A percentile compares a stretch with the other conserved stretches of the same genome.
Conservation (phyloP, 2,329 filamentous ascomycete genomes). For the Alternaria solani region DNA sequence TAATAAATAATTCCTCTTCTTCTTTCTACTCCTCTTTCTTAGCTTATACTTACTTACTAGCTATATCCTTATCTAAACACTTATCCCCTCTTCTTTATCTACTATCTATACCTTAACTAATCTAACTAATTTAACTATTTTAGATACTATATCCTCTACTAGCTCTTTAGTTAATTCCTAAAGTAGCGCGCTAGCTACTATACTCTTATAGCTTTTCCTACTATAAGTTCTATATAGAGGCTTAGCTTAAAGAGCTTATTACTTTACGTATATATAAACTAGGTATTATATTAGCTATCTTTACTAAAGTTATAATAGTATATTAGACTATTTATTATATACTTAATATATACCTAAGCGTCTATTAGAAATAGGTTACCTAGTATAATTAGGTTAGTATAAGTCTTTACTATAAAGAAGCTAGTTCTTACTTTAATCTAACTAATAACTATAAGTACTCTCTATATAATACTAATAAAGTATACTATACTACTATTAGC, state of each 20-base stretch:
- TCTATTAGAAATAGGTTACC: background rate
- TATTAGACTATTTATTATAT: background rate
- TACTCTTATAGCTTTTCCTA: background rate
- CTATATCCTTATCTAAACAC: no score
- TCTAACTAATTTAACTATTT: no score
- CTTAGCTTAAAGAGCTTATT: background rate
- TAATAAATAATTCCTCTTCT: no score
- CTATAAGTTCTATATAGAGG: background rate
- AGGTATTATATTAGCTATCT: background rate
- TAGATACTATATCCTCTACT: no score
- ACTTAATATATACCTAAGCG: background rate
- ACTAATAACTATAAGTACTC: no score
- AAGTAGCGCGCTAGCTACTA: background rate
- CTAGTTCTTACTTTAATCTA: no score
- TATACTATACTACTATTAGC: background rate
- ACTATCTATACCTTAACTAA: no score
- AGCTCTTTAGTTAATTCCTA: background rate
- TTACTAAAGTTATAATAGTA: background rate
- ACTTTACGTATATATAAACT: background rate
- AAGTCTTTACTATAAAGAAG: no score
- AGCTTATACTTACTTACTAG: no score
- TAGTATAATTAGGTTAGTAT: background rate
- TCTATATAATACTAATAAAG: no score
- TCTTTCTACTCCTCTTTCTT: no score
- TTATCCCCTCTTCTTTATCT: no score